Evolutionary conservation across 495 filamentous ascomycete species (phyloP), one percentile per base, ranked within the genome.

Genomic region (Penicillium roqueforti): DNA sequence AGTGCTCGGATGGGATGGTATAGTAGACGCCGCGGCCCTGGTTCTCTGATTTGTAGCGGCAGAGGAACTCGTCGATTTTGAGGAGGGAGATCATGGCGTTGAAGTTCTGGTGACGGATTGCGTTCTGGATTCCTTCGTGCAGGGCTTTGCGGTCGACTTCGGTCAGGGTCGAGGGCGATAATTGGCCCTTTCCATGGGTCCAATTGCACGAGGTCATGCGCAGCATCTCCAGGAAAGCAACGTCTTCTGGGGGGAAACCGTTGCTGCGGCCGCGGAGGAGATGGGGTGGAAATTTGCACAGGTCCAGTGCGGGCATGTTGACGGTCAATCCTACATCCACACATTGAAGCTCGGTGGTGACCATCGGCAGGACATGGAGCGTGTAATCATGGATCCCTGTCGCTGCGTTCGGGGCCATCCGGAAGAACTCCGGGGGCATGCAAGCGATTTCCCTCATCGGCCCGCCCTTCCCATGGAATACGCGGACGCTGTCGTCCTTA

Each of bases 21-120:
- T 72, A 73, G 6, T 22, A 50, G 14, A 41, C 16, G 42, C 34
- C 13, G 22, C n/a, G 10, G 8, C 25, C 28, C 20, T 39, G 31
- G 14, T 50, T 53, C 31, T 50, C 23, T 4, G 7, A 4, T 4
- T 61, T 44, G 32, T 34, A 47, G 31, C 70, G 73, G 52, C 58
- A 60, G n/a, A 57, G 14, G 42, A 55, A 69, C 48, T 77, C 70
- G 51, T 77, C 71, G 13, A 76, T 55, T 47, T 73, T 75, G 50
- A 76, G 70, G 6, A 76, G 63, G 6, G 55, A 61, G n/a, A 54
- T 22, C 3, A 76, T 57, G 0, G 70, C 73, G 13, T 52, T 29
- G 31, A 42, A 36, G 26, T 77, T 70, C 25, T 63, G 53, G 2
- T 61, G 53, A 8, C 54, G 34, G 18, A 77, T 60, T 2, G 74